phyloP scores from a whole-genome alignment of 2,329 filamentous ascomycete species.

The Penicillium sp. region DNA sequence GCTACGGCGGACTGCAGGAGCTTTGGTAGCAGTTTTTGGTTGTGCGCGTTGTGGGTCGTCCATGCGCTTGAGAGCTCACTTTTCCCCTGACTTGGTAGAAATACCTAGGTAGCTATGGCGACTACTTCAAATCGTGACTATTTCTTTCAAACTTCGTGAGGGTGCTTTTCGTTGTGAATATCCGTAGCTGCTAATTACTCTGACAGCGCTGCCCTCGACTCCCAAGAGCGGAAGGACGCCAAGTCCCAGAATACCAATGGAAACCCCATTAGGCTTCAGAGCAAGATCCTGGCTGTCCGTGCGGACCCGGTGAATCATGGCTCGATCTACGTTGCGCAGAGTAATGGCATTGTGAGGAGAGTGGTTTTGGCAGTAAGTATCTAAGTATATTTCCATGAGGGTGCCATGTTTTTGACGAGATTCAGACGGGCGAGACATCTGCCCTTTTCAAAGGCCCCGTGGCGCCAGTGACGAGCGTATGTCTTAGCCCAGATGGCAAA shows the following conservation, averaged over 20 bases:
- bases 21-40: conserved; percentile 30
- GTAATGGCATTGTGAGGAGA: conserved; percentile 73
- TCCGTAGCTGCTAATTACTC: conserved; percentile 11
- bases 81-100: neutral
- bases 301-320: conserved; percentile 63
- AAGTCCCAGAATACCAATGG: conserved; percentile 81
- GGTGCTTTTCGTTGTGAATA: conserved; percentile 11
- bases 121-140: conserved; percentile 71
- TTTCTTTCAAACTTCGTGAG: conserved; percentile 92
- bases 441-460: conserved; percentile 68
- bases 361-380: conserved; percentile 72
- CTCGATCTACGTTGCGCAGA: conserved; percentile 78
- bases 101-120: conserved; percentile 51
- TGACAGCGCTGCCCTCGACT: conserved; percentile 48
- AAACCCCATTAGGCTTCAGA: conserved; percentile 73
- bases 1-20: conserved; percentile 34
- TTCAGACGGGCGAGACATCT: conserved; percentile 46
- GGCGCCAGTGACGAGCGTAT: conserved; percentile 76
- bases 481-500: conserved; percentile 59
- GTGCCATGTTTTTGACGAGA: conserved; percentile 2
- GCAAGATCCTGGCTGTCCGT: conserved; percentile 77
- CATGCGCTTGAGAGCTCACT: conserved; percentile 8
- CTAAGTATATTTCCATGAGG: conserved; percentile 12
- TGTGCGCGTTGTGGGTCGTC: conserved; percentile 11
- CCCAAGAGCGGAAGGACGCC: conserved; percentile 62